Conservation (phyloP, 164 flowering plant species). For the Buxus sempervirens region DNA sequence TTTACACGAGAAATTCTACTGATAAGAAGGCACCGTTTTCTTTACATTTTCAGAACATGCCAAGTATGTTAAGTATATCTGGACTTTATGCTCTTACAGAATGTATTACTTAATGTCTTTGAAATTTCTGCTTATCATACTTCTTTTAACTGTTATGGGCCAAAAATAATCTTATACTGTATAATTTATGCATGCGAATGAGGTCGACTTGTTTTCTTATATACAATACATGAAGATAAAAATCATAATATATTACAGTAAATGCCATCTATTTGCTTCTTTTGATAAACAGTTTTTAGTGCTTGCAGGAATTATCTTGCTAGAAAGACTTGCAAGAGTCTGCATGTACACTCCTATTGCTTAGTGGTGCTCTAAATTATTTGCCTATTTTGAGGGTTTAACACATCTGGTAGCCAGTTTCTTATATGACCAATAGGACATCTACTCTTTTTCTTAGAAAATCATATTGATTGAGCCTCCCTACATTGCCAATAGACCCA, state of each 20-base stretch:
- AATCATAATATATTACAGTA: too few species aligned
- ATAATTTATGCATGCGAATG: too few species aligned
- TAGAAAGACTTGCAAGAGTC: not conserved
- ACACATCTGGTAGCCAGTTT: not conserved
- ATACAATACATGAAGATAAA: too few species aligned
- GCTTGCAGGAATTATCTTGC: too few species aligned
- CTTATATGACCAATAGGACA: not conserved
- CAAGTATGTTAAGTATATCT: constrained; percentile 57
- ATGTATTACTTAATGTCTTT: too few species aligned
- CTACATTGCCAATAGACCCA: not conserved
- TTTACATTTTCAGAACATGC: constrained; percentile 78
- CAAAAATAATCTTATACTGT: too few species aligned
- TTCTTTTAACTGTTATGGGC: too few species aligned
- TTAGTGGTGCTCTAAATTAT: not conserved
- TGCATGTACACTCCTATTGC: not conserved
- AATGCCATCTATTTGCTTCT: too few species aligned
- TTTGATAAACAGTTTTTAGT: too few species aligned
- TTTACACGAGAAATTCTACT: constrained; percentile 58
- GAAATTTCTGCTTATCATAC: too few species aligned
- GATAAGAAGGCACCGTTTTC: constrained; percentile 61
- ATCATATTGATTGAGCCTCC: not conserved
- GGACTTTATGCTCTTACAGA: too few species aligned
- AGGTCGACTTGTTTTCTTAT: too few species aligned
- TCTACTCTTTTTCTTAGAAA: not conserved
- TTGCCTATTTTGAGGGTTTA: not conserved